A percentile compares a stretch with the other conserved stretches of the same genome.
Evolutionary conservation across 257 asterid species (phyloP).

Genomic region (Petunia secreta): DNA sequence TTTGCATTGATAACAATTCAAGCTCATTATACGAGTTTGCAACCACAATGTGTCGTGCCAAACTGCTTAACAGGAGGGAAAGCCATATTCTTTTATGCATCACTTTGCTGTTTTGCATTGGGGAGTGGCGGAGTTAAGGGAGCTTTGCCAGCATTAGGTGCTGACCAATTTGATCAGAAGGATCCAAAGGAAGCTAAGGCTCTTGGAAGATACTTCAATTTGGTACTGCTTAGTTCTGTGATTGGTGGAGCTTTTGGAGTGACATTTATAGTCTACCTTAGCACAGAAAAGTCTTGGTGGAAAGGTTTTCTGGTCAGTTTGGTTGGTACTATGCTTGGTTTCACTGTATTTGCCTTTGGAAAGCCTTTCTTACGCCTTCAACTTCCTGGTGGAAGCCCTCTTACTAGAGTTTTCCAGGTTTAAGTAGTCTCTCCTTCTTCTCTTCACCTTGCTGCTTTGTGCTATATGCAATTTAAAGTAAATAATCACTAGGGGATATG

Average conservation of each 20-base stretch:
- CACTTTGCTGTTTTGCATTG: constrained; percentile 61
- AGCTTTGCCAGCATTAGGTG: constrained; percentile 84
- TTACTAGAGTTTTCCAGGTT: constrained; percentile 62
- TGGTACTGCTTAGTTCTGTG: constrained; percentile 61
- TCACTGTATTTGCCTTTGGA: constrained; percentile 48
- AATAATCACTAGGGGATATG: not conserved
- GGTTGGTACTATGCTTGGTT: constrained; percentile 44
- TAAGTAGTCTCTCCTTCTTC: not conserved
- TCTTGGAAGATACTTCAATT: constrained; percentile 79
- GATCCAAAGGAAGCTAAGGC: constrained; percentile 68
- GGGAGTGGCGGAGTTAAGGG: constrained; percentile 81
- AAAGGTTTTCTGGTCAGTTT: constrained; percentile 67
- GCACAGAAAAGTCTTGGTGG: constrained; percentile 79
- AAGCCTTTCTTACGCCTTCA: constrained; percentile 66
- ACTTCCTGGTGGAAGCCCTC: constrained; percentile 67
- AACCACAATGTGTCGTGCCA: constrained; percentile 63
- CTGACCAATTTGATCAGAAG: constrained; percentile 72
- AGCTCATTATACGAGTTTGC: constrained; percentile 58
- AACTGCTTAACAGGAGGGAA: constrained; percentile 53
- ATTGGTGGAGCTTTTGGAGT: constrained; percentile 65
- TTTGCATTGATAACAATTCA: constrained; percentile 77
- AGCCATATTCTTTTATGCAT: constrained; percentile 62
- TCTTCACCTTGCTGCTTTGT: not conserved
- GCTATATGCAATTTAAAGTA: not conserved
- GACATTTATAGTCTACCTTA: constrained; percentile 70